phyloP scores from a whole-genome alignment of 768 basidiomycete genomes.

The Neoboletus brunneissimus region DNA sequence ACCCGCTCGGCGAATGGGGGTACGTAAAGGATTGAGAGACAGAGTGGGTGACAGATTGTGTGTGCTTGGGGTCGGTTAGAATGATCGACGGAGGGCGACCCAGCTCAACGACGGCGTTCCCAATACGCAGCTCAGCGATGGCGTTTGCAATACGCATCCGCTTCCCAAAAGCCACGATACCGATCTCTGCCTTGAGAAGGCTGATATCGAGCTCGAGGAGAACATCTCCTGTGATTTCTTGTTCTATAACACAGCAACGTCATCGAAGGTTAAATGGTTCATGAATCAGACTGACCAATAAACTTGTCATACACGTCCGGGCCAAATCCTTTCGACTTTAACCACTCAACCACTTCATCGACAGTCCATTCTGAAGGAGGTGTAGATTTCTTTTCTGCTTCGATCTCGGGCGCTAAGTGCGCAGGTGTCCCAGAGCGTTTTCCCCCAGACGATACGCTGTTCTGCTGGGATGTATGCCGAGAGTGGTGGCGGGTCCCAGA shows the following conservation, averaged over 20 bases:
- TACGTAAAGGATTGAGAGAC: not conserved
- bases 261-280: not conserved
- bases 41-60: constrained; percentile 23
- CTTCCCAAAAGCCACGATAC: constrained; percentile 91
- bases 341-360: constrained; percentile 87
- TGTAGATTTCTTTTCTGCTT: constrained; percentile 28
- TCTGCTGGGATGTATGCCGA: constrained; percentile 41
- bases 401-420: constrained; percentile 18
- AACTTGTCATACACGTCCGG: constrained; percentile 81
- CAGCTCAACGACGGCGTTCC: constrained; percentile 87
- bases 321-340: constrained; percentile 81
- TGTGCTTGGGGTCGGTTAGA: constrained; percentile 46
- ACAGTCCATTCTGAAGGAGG: constrained; percentile 72
- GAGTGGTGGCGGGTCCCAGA: constrained; percentile 20
- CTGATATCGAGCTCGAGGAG: constrained; percentile 90
- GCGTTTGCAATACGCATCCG: constrained; percentile 90
- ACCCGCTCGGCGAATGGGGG: too few relatives aligned
- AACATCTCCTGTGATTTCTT: constrained; percentile 99
- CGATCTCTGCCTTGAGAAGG: constrained; percentile 89
- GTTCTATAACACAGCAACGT: constrained; percentile 52
- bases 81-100: constrained; percentile 64
- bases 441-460: constrained; percentile 33
- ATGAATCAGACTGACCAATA: constrained; percentile 51
- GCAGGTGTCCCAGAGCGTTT: constrained; percentile 23
- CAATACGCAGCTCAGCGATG: constrained; percentile 85